Base-by-base conservation (phyloP, 306 rosid species). In the Psophocarpus tetragonolobus region DNA sequence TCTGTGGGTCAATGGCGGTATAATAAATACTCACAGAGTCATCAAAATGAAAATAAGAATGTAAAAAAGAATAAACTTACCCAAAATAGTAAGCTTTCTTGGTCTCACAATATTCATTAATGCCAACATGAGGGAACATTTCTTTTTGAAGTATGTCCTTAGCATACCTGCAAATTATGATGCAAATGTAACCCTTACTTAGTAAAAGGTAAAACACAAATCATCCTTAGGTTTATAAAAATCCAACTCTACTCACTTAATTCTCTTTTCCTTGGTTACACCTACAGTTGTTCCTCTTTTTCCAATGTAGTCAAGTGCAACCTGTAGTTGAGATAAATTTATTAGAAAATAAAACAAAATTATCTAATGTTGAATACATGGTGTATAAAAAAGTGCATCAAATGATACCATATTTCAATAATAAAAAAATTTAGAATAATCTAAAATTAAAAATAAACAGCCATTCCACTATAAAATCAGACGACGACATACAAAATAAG, bases 101-200 rank as follows among this genome's bases (percentile, higher is more conserved):
- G n/a, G 99, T 95, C 88, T 95, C 99, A 42, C 99, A 95, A 82
- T 84, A 95, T 78, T 95, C 99, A 42, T 90, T 93, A 12, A 88
- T 87, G 56, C 98, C 99, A 32, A 95, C 99, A 76, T 95, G 99
- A 51, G 99, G 99, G 87, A 95, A 98, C 98, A 91, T 95, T 89
- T 92, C 99, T 91, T 90, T 91, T 75, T 95, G 99, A 75, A 92
- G 98, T 75, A 95, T 95, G 82, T 95, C 99, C 87, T 90, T 95
- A 1, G 99, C 99, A 87, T 95, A 92, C 88, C 97, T 92, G 66
- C 41, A 76, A 23, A 42, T 68, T 72, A 74, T 10, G 68, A 82
- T 47, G 61, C 56, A 85, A 18, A 71, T 58, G 77, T 50, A 60
- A 68, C 48, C 39, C n/a, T n/a, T n/a, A n/a, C 27, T 76, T 61